Evolutionary conservation across 2,329 filamentous ascomycete genomes (phyloP), one percentile per base, ranked within the genome.

Genomic region (Cercospora zeina): DNA sequence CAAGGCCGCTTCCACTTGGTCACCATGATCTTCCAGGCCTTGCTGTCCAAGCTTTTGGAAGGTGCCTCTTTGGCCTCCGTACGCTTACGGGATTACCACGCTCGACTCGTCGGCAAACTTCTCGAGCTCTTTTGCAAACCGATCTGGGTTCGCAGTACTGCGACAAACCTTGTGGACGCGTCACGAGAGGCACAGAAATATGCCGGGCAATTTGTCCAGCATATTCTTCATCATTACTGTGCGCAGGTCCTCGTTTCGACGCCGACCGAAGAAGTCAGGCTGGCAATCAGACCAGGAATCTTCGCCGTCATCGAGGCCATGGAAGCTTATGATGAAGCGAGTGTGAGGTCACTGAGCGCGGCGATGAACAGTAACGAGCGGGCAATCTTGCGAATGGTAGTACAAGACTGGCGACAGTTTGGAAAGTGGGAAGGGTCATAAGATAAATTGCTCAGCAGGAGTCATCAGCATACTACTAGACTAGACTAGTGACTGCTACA

Each of bases 51-150:
- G 55, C 78, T 88, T 10, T 87, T 87, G 78, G 13, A 77, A 77
- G 57, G 62, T 14, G 39, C 60, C 13, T 69, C 71, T 36, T 62
- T n/a, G 16, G 30, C 42, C 6, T 45, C 42, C 7, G 45, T 71
- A 64, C 66, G 54, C 57, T 36, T 66, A 27, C 58, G 69, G 4
- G 69, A 74, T 9, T 74, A 76, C 16, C 81, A 83, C 61, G 82
- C 81, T 2, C 73, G 77, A 1, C 76, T 80, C 42, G 84, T 82
- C 66, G 79, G 83, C 1, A 81, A 83, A 9, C 74, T 87, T 8
- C 78, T 88, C 21, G 81, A 81, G n/a, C 81, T 83, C 0, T 80
- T 88, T 55, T 86, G 83, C 75, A 84, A 85, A 58, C 86, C 86
- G 0, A 85, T 85, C 0, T 80, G 84, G 13, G 77, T 78, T 7